phyloP scores from a whole-genome alignment of 805 yeast species.

The Pichia pseudocactophila region DNA sequence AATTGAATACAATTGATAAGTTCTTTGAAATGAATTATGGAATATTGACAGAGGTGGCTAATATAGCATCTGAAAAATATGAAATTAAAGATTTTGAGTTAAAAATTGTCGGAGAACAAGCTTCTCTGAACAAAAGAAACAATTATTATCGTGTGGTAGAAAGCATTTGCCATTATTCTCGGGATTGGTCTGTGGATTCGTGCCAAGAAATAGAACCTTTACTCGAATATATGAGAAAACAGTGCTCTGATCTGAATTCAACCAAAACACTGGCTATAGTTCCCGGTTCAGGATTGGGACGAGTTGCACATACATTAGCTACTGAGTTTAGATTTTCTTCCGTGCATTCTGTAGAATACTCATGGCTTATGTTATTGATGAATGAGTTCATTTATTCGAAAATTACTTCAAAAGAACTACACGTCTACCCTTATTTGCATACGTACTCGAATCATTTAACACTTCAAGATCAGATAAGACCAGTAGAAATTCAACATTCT shows the following conservation, averaged over 20 bases:
- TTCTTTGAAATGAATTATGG: constrained; percentile 39
- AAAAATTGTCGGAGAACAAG: constrained; percentile 22
- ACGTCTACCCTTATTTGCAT: constrained; percentile 47
- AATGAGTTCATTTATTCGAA: constrained; percentile 44
- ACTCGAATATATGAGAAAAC: constrained; percentile 38
- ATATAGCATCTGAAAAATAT: constrained; percentile 27
- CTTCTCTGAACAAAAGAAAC: constrained; percentile 10
- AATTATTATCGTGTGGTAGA: constrained; percentile 48
- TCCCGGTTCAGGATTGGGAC: constrained; percentile 87
- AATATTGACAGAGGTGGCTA: constrained; percentile 38
- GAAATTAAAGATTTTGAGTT: constrained; percentile 38
- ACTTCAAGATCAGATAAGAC: constrained; percentile 41
- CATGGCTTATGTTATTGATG: constrained; percentile 66
- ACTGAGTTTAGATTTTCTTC: constrained; percentile 20
- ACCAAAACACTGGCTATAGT: constrained; percentile 46
- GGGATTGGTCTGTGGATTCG: constrained; percentile 64
- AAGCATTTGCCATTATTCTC: constrained; percentile 60
- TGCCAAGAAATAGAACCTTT: constrained; percentile 45
- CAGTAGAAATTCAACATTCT: constrained; percentile 25
- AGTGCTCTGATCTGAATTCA: constrained; percentile 26
- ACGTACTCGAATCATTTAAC: constrained; percentile 57
- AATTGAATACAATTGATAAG: constrained; percentile 41
- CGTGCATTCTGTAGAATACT: constrained; percentile 70
- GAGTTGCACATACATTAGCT: constrained; percentile 60
- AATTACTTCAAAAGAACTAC: constrained; percentile 10